phyloP scores from a whole-genome alignment of 192 early-diverging fungal species.

The Spinellus fusiger region DNA sequence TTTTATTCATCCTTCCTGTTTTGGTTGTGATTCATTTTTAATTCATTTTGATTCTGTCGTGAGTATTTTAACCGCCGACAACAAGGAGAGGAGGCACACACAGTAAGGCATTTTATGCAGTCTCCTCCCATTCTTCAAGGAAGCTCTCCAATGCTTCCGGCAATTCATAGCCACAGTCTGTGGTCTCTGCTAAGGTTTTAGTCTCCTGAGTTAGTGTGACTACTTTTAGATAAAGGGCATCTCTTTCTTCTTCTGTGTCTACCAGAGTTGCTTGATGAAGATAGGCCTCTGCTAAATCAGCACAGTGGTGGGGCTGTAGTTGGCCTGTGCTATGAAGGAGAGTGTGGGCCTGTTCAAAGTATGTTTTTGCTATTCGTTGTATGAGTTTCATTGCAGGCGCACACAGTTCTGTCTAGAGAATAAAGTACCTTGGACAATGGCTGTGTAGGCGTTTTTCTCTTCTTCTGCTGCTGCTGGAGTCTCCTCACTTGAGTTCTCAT shows the following conservation, averaged over 20 bases:
- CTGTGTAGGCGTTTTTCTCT: constrained; percentile 22
- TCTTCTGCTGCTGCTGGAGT: constrained; percentile 8
- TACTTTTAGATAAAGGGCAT: constrained; percentile 17
- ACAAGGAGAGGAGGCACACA: too few relatives aligned
- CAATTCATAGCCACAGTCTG: constrained; percentile 9
- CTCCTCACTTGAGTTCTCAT: constrained; percentile 15
- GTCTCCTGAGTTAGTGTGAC: constrained; percentile 14
- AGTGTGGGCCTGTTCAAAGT: constrained; percentile 2
- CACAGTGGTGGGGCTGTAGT: constrained; percentile 8
- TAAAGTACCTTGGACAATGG: constrained; percentile 4
- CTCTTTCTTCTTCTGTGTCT: constrained; percentile 16
- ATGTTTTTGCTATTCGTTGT: constrained; percentile 8
- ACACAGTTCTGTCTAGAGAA: neutral
- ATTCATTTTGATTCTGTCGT: too few relatives aligned
- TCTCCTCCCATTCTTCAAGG: constrained; percentile 29
- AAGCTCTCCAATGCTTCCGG: constrained; percentile 30
- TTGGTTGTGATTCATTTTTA: neutral
- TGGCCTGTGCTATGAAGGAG: neutral
- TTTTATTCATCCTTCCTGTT: neutral
- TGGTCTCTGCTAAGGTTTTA: neutral
- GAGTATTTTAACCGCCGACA: too few relatives aligned
- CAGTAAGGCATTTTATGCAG: too few relatives aligned
- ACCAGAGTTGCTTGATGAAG: constrained; percentile 30
- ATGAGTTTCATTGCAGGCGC: neutral
- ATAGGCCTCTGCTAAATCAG: constrained; percentile 24